Percentiles rank a stretch among this genome's conserved stretches.
These are phyloP conservation scores for Podospora conica DNA, from an alignment of 495 filamentous ascomycete species.

Conservation along the genomic window DNA sequence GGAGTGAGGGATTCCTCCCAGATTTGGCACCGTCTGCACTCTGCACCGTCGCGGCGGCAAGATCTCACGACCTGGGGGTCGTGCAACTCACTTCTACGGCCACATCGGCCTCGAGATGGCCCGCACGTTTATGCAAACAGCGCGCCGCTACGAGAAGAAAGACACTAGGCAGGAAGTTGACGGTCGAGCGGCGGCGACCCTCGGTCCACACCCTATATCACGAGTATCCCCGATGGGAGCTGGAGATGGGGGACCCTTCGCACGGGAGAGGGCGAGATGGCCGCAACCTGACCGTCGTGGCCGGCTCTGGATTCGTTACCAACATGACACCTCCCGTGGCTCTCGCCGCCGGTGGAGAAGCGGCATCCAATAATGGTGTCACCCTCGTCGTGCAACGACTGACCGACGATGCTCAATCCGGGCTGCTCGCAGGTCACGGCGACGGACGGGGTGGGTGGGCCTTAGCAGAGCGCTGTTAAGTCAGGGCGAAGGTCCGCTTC, in stretches of 20 bases:
- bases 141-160: background rate
- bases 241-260: background rate
- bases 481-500: background rate
- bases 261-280: conserved; percentile 5
- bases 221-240: background rate
- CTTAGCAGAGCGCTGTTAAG: conserved; percentile 6
- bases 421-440: conserved; percentile 6
- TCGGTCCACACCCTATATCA: background rate
- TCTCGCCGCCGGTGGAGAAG: conserved; percentile 20
- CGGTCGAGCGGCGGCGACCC: background rate
- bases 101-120: background rate
- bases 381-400: conserved; percentile 10
- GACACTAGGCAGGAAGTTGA: background rate
- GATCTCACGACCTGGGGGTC: background rate
- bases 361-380: conserved; percentile 19
- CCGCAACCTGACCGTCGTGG: conserved; percentile 10
- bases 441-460: conserved; percentile 6
- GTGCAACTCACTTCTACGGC: background rate
- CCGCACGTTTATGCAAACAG: background rate
- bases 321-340: conserved; percentile 19
- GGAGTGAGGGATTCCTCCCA: background rate
- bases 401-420: conserved; percentile 13
- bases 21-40: background rate
- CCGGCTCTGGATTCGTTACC: conserved; percentile 25
- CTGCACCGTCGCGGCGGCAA: background rate